phyloP scores from a whole-genome alignment of 768 basidiomycete genomes.

The Russula sp. region DNA sequence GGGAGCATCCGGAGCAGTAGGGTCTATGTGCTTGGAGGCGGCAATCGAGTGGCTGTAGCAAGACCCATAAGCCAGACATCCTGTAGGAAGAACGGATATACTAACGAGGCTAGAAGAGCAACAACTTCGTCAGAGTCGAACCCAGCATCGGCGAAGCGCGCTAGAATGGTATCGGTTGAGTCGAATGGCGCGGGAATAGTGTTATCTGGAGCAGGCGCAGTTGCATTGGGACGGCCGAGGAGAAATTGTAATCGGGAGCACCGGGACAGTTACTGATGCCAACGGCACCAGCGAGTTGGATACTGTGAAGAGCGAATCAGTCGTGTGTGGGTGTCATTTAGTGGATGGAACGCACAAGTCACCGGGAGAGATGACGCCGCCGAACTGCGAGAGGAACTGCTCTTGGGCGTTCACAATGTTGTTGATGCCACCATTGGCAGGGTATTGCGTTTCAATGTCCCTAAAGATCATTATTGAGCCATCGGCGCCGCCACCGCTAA shows the following conservation, averaged over 20 bases:
- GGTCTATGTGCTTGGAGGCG: conserved; percentile 31
- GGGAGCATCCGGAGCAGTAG: conserved; percentile 38
- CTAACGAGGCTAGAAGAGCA: conserved; percentile 39
- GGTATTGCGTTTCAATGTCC: conserved; percentile 43
- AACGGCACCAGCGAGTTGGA: conserved; percentile 41
- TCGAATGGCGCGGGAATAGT: conserved; percentile 39
- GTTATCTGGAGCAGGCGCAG: conserved; percentile 35
- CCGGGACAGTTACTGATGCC: conserved; percentile 42
- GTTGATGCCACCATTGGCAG: conserved; percentile 45
- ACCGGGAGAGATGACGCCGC: conserved; percentile 39
- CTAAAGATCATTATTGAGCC: conserved; percentile 50
- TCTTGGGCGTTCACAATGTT: conserved; percentile 42
- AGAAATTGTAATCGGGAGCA: conserved; percentile 41
- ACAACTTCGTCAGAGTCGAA: conserved; percentile 39
- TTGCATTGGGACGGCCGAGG: conserved; percentile 38
- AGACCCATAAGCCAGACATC: conserved; percentile 19
- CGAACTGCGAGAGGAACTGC: conserved; percentile 39
- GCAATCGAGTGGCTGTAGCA: conserved; percentile 28
- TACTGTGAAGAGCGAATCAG: conserved; percentile 24
- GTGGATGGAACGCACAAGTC: conserved; percentile 44
- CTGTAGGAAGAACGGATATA: conserved; percentile 26
- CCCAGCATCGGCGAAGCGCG: conserved; percentile 39
- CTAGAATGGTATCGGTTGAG: conserved; percentile 32
- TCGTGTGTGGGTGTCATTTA: not conserved
- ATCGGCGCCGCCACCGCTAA: conserved; percentile 40